Percentiles rank a stretch among this genome's conserved stretches.
These are phyloP conservation scores for Rosa hybrid DNA, from an alignment of 331 rosid genomes.

Conservation along the genomic window DNA sequence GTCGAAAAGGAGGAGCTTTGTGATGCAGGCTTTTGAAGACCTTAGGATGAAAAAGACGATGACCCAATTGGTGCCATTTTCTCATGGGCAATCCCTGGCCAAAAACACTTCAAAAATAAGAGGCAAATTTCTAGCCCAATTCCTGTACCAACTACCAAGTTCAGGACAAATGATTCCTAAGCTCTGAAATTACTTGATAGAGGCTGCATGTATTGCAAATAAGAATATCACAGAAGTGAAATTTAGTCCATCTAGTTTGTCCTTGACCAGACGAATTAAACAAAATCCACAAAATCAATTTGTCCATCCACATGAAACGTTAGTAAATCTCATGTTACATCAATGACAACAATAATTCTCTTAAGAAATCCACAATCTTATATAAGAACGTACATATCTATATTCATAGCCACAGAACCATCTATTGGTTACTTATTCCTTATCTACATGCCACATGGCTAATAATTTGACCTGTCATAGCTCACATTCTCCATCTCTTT, in stretches of 20 bases:
- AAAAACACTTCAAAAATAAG: neutral
- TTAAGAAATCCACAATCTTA: neutral
- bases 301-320: neutral
- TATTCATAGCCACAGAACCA: slow-evolving; percentile 29
- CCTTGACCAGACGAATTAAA: neutral
- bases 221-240: neutral
- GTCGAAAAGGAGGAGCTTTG: too few relatives aligned
- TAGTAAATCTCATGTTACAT: neutral
- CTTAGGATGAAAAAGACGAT: too few relatives aligned
- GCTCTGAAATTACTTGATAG: too few relatives aligned
- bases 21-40: too few relatives aligned
- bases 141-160: neutral
- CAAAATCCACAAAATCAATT: neutral
- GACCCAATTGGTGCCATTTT: too few relatives aligned
- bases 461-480: slow-evolving; percentile 13
- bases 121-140: neutral
- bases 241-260: neutral
- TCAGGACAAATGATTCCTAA: too few relatives aligned
- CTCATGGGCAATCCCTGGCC: too few relatives aligned
- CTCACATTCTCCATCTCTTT: slow-evolving; percentile 34
- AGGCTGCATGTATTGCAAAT: too few relatives aligned
- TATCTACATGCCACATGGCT: slow-evolving; percentile 32
- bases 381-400: neutral
- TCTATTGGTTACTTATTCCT: slow-evolving; percentile 6
- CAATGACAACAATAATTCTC: neutral